Evolutionary conservation across 352 stramenopile species (phyloP).

Genomic region (Pythium scleroteichum): DNA sequence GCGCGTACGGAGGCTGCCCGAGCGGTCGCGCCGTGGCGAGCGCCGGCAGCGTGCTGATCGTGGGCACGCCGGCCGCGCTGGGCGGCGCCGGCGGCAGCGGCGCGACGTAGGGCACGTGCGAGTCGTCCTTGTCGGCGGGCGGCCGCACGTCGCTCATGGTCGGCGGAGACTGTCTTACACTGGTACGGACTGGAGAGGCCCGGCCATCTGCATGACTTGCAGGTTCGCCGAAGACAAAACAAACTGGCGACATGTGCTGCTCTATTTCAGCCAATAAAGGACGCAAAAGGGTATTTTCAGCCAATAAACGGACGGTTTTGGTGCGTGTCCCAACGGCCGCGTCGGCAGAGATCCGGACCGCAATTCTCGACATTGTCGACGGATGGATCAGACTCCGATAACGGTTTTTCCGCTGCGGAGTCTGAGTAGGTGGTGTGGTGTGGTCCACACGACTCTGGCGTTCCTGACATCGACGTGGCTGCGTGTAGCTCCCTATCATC

Average conservation of each 20-base stretch:
- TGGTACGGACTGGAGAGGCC: too few relatives aligned
- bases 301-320: neutral
- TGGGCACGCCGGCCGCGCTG: slow-evolving; percentile 21
- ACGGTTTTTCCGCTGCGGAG: too few relatives aligned
- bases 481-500: neutral
- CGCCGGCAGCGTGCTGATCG: slow-evolving; percentile 25
- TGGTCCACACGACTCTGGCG: too few relatives aligned
- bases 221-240: too few relatives aligned
- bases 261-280: slow-evolving; percentile 3
- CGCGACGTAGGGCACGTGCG: slow-evolving; percentile 12
- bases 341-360: too few relatives aligned
- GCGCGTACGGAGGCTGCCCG: neutral
- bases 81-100: slow-evolving; percentile 10
- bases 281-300: slow-evolving; percentile 2
- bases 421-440: too few relatives aligned
- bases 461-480: slow-evolving; percentile 15
- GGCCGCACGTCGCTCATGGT: too few relatives aligned
- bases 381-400: too few relatives aligned
- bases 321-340: too few relatives aligned
- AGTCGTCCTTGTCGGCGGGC: neutral
- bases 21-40: slow-evolving; percentile 25
- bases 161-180: too few relatives aligned
- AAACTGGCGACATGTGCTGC: slow-evolving; percentile 4
- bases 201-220: too few relatives aligned
- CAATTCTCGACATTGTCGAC: too few relatives aligned